A percentile compares a stretch with the other conserved stretches of the same genome.
Conservation (phyloP, 2,329 filamentous ascomycete genomes). For the Calonectria ilicicola region DNA sequence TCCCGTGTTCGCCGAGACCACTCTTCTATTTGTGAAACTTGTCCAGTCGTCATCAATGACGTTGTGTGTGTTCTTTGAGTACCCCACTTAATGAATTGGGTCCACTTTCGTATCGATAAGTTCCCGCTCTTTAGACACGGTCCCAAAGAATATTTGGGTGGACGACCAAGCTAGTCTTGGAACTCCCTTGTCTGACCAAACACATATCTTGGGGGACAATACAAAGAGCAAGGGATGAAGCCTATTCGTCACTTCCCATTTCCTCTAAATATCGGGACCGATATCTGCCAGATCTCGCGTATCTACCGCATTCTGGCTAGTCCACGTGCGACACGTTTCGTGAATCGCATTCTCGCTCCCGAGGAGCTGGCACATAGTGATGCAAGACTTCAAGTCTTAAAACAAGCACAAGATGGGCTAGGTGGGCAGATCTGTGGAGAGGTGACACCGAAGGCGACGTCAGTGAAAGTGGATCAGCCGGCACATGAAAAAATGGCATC, state of each 20-base stretch:
- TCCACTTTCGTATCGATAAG: constrained; percentile 41
- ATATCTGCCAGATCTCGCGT: constrained; percentile 79
- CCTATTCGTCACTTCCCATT: constrained; percentile 67
- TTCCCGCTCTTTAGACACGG: constrained; percentile 33
- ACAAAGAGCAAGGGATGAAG: constrained; percentile 40
- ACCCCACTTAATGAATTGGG: constrained; percentile 26
- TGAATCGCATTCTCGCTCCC: constrained; percentile 59
- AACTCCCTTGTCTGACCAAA: background rate
- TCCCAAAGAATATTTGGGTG: constrained; percentile 3
- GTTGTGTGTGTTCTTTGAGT: background rate
- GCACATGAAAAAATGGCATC: constrained; percentile 6
- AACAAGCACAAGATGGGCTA: background rate
- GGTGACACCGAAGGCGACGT: background rate
- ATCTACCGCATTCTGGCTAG: constrained; percentile 69
- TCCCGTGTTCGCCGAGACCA: background rate
- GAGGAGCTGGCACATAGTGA: constrained; percentile 46
- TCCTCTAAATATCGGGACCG: constrained; percentile 79
- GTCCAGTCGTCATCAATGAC: constrained; percentile 17
- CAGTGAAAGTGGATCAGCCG: background rate
- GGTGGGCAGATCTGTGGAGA: background rate
- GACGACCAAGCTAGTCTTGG: background rate
- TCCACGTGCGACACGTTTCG: constrained; percentile 56
- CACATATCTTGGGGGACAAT: background rate
- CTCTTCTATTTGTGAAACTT: background rate
- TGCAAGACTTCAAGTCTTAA: constrained; percentile 33